Conservation (phyloP, 75 land plant species). For the Cunninghamia lanceolata region DNA sequence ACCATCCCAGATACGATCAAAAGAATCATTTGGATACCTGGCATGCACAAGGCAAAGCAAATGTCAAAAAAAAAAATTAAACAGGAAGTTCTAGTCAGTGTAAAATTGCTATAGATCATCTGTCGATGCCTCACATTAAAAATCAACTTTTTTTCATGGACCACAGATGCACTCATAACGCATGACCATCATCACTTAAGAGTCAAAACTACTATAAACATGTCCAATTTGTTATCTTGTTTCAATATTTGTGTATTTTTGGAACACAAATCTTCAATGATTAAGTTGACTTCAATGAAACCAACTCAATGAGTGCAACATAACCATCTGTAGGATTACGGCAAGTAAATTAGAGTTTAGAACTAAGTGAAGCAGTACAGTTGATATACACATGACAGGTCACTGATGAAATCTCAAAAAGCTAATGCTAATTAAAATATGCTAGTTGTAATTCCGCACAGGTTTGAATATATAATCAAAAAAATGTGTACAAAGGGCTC, state of each 20-base stretch:
- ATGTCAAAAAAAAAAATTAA: not conserved
- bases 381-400: not conserved
- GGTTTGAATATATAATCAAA: not conserved
- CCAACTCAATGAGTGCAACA: not conserved
- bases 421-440: not conserved
- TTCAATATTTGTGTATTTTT: not conserved
- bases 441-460: not conserved
- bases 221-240: conserved; percentile 15
- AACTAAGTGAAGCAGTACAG: not conserved
- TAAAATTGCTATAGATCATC: not conserved
- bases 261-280: not conserved
- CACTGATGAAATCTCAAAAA: not conserved
- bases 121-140: not conserved
- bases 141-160: not conserved
- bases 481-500: not conserved
- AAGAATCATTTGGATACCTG: conserved; percentile 34
- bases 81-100: not conserved
- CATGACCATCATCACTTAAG: not conserved
- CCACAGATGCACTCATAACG: not conserved
- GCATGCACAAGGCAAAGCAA: conserved; percentile 1
- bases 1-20: conserved; percentile 35
- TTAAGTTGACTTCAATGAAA: not conserved
- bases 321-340: not conserved
- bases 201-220: not conserved
- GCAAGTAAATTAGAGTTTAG: not conserved